Conservation (phyloP, 306 rosid genomes). For the Cucumis hystrix region DNA sequence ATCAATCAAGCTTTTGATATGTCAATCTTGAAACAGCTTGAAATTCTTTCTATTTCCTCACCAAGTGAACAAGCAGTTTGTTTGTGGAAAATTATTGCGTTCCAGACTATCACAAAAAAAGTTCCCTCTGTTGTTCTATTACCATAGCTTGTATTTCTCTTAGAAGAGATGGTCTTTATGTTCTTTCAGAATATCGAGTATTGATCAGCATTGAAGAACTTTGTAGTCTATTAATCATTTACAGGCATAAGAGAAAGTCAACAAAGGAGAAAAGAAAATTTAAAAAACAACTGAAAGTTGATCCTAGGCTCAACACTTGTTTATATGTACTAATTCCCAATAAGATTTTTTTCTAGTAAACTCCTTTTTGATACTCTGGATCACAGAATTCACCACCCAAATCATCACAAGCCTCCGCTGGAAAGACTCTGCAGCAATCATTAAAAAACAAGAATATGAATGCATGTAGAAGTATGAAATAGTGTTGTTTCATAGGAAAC, state of each 20-base stretch:
- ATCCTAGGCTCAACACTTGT: neutral
- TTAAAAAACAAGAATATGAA: neutral
- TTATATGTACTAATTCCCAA: neutral
- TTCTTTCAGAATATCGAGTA: neutral
- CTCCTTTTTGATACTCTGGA: conserved; percentile 60
- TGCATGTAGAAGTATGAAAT: neutral
- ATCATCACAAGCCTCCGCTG: conserved; percentile 87
- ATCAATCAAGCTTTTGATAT: neutral
- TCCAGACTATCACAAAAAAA: neutral
- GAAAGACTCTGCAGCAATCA: conserved; percentile 51
- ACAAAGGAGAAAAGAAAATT: neutral
- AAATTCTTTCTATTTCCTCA: neutral
- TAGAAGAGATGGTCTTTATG: neutral
- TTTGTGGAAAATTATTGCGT: neutral
- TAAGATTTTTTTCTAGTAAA: conserved; percentile 25
- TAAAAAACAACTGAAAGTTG: neutral
- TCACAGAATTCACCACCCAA: conserved; percentile 85
- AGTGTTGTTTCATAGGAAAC: neutral
- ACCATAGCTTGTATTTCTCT: neutral
- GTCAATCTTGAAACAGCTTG: neutral
- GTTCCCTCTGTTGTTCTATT: neutral
- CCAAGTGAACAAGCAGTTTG: neutral
- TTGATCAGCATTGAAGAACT: neutral
- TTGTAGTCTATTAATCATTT: neutral
- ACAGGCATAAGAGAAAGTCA: neutral